phyloP scores from a whole-genome alignment of 2,329 filamentous ascomycete species.

The Metarhizium guizhouense region DNA sequence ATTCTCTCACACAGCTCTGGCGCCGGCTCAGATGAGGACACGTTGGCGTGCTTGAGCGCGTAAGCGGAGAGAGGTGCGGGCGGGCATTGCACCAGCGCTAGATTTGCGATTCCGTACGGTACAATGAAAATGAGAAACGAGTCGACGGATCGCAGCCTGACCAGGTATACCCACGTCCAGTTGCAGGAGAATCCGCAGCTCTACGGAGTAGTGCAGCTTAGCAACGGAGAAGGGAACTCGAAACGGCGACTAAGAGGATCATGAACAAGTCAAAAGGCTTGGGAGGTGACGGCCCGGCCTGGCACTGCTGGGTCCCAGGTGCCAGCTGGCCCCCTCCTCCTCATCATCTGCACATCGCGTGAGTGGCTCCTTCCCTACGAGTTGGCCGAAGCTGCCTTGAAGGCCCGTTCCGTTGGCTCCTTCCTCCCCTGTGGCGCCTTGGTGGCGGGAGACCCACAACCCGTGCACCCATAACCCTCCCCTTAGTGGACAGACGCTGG shows the following conservation, averaged over 20 bases:
- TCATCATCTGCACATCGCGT: too few species aligned
- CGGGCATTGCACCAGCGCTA: neutral
- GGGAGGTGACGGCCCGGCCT: neutral
- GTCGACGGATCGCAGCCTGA: neutral
- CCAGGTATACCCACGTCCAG: neutral
- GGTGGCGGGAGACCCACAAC: slow-evolving; percentile 4
- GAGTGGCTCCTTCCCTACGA: neutral
- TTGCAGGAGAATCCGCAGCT: neutral
- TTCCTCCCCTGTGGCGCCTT: neutral
- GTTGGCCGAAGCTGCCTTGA: neutral
- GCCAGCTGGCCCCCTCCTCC: neutral
- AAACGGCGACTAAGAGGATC: neutral
- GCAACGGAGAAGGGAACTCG: neutral
- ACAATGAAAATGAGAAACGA: neutral
- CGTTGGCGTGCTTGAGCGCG: slow-evolving; percentile 1
- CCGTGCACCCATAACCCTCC: slow-evolving; percentile 1
- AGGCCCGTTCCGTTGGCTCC: slow-evolving; percentile 1
- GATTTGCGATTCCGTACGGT: neutral
- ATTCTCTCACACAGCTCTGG: neutral
- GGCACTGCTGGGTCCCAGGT: neutral
- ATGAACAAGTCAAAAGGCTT: neutral
- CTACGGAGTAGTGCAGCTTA: neutral
- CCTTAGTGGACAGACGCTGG: neutral
- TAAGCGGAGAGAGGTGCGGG: neutral
- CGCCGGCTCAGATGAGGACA: slow-evolving; percentile 5